Conservation (phyloP, 352 stramenopile species). For the Achlya hypogyna region DNA sequence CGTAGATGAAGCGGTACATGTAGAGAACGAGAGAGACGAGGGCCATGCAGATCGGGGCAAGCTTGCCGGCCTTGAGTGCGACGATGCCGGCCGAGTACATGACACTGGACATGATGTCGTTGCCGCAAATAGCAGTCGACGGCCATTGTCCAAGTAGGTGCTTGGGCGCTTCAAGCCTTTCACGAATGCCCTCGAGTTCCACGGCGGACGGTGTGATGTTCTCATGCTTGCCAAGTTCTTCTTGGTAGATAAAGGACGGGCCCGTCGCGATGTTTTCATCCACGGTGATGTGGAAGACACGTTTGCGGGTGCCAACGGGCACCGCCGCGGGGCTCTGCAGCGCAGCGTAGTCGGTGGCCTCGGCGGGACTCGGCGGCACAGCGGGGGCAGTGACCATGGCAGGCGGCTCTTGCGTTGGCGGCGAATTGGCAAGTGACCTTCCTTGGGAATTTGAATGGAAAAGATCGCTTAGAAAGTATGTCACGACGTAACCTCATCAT, state of each 20-base stretch:
- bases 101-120: conserved; percentile 85
- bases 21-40: conserved; percentile 65
- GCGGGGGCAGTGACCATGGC: background rate
- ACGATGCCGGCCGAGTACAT: conserved; percentile 71
- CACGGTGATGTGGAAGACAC: background rate
- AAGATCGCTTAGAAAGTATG: too few species aligned
- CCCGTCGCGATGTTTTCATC: background rate
- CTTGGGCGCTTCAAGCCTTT: conserved; percentile 21
- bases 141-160: conserved; percentile 58
- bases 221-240: conserved; percentile 1
- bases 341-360: background rate
- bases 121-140: conserved; percentile 86
- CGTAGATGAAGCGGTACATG: conserved; percentile 81
- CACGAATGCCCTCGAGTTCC: conserved; percentile 23
- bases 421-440: background rate
- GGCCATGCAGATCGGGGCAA: conserved; percentile 70
- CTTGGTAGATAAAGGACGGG: background rate
- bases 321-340: background rate
- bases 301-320: background rate
- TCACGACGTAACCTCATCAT: too few species aligned
- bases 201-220: conserved; percentile 26
- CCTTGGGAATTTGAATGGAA: background rate
- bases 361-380: background rate
- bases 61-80: conserved; percentile 56
- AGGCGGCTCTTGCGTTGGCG: background rate